These are phyloP conservation scores for Coemansia sp. DNA, from an alignment of 192 early-diverging fungal species.

Conservation along the genomic window DNA sequence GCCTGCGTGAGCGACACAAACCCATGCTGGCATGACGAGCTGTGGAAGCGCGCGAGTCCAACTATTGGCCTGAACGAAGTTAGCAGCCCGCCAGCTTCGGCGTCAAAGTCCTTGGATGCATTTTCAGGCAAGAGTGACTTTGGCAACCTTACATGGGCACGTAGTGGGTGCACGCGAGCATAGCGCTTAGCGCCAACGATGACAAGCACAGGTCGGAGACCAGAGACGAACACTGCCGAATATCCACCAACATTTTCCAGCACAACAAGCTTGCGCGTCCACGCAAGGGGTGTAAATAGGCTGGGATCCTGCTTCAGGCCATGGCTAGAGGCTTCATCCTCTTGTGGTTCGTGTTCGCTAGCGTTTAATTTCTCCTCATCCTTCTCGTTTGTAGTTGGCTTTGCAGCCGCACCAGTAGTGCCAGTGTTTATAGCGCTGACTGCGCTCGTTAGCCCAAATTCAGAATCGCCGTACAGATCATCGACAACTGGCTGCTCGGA, in stretches of 20 bases:
- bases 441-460: neutral
- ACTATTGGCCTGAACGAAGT: conserved; percentile 23
- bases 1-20: conserved; percentile 44
- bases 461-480: conserved; percentile 21
- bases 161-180: conserved; percentile 49
- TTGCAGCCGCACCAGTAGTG: neutral
- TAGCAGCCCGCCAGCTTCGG: conserved; percentile 23
- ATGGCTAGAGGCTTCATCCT: neutral
- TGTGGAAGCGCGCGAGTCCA: conserved; percentile 44
- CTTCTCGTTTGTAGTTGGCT: neutral
- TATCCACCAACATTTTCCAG: conserved; percentile 46
- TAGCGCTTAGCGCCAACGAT: conserved; percentile 39
- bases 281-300: conserved; percentile 3
- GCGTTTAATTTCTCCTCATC: neutral
- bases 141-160: conserved; percentile 24
- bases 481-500: conserved; percentile 9
- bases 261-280: conserved; percentile 27
- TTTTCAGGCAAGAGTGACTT: conserved; percentile 14
- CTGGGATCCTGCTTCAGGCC: neutral
- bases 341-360: neutral
- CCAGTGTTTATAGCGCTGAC: neutral
- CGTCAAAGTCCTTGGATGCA: conserved; percentile 17
- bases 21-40: conserved; percentile 35
- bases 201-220: conserved; percentile 28
- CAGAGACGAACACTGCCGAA: conserved; percentile 38